Evolutionary conservation across 2,329 filamentous ascomycete species (phyloP).

Genomic region (Claviceps fusiformis): DNA sequence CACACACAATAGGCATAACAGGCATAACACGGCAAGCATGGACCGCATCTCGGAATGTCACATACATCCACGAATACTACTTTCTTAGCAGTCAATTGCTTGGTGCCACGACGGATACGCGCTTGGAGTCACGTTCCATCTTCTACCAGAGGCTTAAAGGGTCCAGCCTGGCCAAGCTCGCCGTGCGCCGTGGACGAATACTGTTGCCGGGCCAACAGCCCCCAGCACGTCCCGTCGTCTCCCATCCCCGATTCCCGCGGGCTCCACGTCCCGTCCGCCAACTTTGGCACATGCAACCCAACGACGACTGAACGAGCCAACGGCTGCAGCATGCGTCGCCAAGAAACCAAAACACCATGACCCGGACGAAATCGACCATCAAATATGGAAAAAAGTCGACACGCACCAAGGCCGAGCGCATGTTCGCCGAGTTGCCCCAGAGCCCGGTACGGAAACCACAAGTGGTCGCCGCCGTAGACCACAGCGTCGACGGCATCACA

Average conservation of each 20-base stretch:
- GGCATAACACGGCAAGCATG: too few species aligned
- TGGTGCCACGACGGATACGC: too few species aligned
- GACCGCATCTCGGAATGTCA: too few species aligned
- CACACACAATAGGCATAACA: too few species aligned
- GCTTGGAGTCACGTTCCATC: too few species aligned
- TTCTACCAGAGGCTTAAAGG: too few species aligned
- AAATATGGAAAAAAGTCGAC: constrained; percentile 39
- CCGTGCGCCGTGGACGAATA: not conserved
- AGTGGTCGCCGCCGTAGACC: constrained; percentile 6
- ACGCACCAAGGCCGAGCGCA: constrained; percentile 31
- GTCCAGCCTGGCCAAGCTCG: not conserved
- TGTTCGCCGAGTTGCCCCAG: constrained; percentile 38
- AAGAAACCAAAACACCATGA: constrained; percentile 23
- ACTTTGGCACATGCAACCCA: not conserved
- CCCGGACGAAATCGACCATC: constrained; percentile 27
- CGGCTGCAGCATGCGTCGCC: not conserved
- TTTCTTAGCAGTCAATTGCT: too few species aligned
- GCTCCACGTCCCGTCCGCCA: not conserved
- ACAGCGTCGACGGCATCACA: constrained; percentile 20
- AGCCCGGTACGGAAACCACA: constrained; percentile 28
- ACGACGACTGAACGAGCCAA: not conserved
- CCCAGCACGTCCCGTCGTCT: not conserved
- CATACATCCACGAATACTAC: too few species aligned
- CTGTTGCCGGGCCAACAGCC: constrained; percentile 7
- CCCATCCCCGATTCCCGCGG: too few species aligned